Evolutionary conservation across 2,329 filamentous ascomycete species (phyloP), one percentile per base, ranked within the genome.

Genomic region (Parasarocladium wereldwijsianum): DNA sequence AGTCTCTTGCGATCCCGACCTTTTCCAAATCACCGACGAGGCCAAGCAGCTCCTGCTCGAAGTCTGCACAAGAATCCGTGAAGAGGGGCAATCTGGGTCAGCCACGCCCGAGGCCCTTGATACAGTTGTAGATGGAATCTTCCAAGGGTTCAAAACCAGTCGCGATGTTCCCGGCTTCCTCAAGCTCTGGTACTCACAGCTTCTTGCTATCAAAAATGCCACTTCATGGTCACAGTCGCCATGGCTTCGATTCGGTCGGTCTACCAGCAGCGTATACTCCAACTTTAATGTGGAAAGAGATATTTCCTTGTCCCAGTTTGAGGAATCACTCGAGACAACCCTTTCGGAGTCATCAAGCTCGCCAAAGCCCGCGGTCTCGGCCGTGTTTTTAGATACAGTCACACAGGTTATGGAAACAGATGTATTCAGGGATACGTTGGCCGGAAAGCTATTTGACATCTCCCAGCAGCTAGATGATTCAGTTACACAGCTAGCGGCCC

Each of bases 131-230:
- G 46, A 50, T 3, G 46, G 56, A 1, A 51, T 67, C 13, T 54
- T 57, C 2, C 45, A 55, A 30, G 60, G 62, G 0, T 64, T 58
- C 36, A 55, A 54, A 6, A 56, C 48, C 5, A 54, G 50, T 8
- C 57, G 61, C 31, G 56, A 59, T 32, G 43, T 66, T 9, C 44
- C 58, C 0, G 48, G 52, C 5, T 68, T 67, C 33, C 35, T 67
- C 35, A 54, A 52, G 27, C 42, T 58, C 2, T 69, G 64, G 64
- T 60, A 52, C 27, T 40, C 49, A 24, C 54, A 61, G 33, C 47
- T 65, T 2, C 50, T 46, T 21, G 42, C 50, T 10, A 43, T 47
- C 11, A 50, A 57, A 32, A 40, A 45, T 25, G 39, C 43, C 21
- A 43, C 49, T 12, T 34, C 38, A 11, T 38, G 40, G 18, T 10